phyloP scores from a whole-genome alignment of 306 rosid species.

The Prunus persica region DNA sequence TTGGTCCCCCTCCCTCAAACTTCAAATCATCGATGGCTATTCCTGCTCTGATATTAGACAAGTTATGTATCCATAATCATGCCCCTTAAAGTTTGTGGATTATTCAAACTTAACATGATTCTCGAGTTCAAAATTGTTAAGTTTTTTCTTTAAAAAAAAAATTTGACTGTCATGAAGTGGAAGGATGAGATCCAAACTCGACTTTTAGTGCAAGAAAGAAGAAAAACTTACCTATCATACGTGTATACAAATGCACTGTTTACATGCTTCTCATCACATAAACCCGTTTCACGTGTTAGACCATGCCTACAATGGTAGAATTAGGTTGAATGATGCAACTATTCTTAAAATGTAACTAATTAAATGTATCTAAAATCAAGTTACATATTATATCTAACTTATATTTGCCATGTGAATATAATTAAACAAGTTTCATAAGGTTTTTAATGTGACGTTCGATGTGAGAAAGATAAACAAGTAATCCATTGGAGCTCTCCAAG shows the following conservation, averaged over 20 bases:
- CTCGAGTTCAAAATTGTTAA: too few relatives aligned
- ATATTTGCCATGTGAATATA: background rate
- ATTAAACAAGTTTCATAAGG: background rate
- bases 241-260: too few relatives aligned
- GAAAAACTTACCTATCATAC: background rate
- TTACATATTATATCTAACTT: too few relatives aligned
- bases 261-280: background rate
- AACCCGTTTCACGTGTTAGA: too few relatives aligned
- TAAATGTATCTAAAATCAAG: too few relatives aligned
- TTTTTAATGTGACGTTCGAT: background rate
- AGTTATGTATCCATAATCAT: background rate
- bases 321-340: too few relatives aligned
- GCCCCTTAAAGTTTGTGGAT: background rate
- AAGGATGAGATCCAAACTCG: background rate
- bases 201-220: background rate
- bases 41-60: background rate
- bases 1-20: background rate
- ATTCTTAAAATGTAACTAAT: too few relatives aligned
- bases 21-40: background rate
- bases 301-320: too few relatives aligned
- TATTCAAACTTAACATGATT: background rate
- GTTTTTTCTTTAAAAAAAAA: too few relatives aligned
- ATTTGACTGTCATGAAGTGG: background rate
- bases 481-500: background rate
- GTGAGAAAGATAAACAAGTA: background rate